Conservation (phyloP, 2,329 filamentous ascomycete species). For the Calonectria henricotiae region DNA sequence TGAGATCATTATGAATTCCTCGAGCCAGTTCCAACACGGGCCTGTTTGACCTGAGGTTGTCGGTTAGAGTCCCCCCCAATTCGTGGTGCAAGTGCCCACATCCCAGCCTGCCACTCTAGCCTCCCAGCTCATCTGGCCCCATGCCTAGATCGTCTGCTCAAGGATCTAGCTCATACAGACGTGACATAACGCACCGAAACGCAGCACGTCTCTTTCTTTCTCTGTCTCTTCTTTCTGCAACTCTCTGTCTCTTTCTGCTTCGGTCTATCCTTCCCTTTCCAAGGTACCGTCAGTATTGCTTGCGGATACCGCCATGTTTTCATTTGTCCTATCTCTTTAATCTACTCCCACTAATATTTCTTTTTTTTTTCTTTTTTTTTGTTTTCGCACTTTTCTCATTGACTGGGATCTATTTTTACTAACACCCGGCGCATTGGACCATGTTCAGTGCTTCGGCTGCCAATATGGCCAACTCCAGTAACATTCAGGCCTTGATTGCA, state of each 20-base stretch:
- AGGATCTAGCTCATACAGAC: conserved; percentile 20
- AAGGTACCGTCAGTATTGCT: conserved; percentile 40
- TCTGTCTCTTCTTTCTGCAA: conserved; percentile 38
- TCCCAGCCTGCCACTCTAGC: neutral
- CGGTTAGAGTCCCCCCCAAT: conserved; percentile 44
- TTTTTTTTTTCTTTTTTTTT: conserved; percentile 48
- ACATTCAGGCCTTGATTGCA: conserved; percentile 67
- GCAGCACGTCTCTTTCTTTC: conserved; percentile 35
- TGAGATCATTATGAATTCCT: conserved; percentile 39
- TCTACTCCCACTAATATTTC: conserved; percentile 55
- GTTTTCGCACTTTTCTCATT: conserved; percentile 47
- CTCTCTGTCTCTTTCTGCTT: conserved; percentile 42
- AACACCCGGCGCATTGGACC: conserved; percentile 12
- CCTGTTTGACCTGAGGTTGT: conserved; percentile 50
- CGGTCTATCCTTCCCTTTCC: conserved; percentile 4
- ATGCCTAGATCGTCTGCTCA: conserved; percentile 31
- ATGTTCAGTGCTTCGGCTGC: conserved; percentile 29
- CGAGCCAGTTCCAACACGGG: conserved; percentile 49
- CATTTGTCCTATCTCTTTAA: conserved; percentile 35
- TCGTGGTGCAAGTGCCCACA: conserved; percentile 36
- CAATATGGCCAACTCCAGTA: conserved; percentile 64
- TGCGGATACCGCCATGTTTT: conserved; percentile 39
- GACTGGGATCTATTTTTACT: conserved; percentile 39
- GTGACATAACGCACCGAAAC: conserved; percentile 26
- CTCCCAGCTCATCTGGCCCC: conserved; percentile 15